Percentiles rank a stretch among this genome's conserved stretches.
Conservation (phyloP, 495 filamentous ascomycete species). For the Mytilinidion resinicola region DNA sequence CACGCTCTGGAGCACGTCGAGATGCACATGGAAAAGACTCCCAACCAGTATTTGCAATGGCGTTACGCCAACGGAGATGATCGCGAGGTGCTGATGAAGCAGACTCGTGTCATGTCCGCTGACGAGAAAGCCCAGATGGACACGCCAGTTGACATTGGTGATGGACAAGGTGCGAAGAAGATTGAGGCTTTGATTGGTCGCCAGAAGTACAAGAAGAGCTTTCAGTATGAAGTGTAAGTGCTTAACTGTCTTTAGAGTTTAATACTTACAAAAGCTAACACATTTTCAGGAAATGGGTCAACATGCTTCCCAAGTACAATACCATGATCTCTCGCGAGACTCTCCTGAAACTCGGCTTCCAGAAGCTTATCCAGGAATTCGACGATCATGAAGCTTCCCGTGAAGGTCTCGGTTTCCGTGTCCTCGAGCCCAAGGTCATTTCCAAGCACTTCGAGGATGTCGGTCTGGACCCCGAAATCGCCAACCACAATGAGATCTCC, state of each 20-base stretch:
- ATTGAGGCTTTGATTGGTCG: slow-evolving; percentile 89
- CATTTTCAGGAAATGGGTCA: slow-evolving; percentile 67
- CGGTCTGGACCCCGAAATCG: slow-evolving; percentile 93
- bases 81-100: slow-evolving; percentile 94
- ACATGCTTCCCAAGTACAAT: slow-evolving; percentile 86
- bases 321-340: slow-evolving; percentile 90
- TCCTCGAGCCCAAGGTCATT: slow-evolving; percentile 87
- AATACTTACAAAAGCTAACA: slow-evolving; percentile 22
- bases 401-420: slow-evolving; percentile 92
- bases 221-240: slow-evolving; percentile 91
- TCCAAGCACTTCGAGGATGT: slow-evolving; percentile 97
- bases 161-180: slow-evolving; percentile 69
- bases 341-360: slow-evolving; percentile 73
- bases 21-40: slow-evolving; percentile 99
- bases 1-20: slow-evolving; percentile 98
- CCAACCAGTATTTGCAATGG: slow-evolving; percentile 98
- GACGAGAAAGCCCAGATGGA: slow-evolving; percentile 87
- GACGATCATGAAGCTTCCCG: slow-evolving; percentile 97
- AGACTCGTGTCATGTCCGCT: slow-evolving; percentile 81
- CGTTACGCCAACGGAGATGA: slow-evolving; percentile 96
- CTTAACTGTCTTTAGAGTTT: neutral
- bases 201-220: slow-evolving; percentile 98
- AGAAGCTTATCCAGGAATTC: slow-evolving; percentile 93
- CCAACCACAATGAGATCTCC: slow-evolving; percentile 96
- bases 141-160: slow-evolving; percentile 73